Conservation (phyloP, 192 early-diverging fungal genomes). For the Backusella parvicylindrica region DNA sequence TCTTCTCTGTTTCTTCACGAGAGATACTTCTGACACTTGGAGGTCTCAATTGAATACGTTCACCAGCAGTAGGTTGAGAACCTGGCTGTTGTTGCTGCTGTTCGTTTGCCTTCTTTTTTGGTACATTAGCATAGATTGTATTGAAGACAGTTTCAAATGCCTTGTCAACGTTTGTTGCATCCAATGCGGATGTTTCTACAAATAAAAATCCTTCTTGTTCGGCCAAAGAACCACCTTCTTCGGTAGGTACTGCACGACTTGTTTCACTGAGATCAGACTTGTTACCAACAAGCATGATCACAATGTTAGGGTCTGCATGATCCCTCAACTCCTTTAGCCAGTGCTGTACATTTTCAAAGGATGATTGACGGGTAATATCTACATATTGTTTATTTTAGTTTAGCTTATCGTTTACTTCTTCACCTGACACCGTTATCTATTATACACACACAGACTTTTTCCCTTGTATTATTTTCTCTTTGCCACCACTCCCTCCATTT, state of each 20-base stretch:
- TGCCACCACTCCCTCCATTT: not conserved
- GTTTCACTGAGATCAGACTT: slow-evolving; percentile 80
- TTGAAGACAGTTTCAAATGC: slow-evolving; percentile 80
- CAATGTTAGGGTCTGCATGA: slow-evolving; percentile 87
- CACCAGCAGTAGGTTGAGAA: slow-evolving; percentile 14
- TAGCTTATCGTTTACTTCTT: not conserved
- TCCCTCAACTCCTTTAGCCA: slow-evolving; percentile 92
- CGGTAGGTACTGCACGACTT: slow-evolving; percentile 60
- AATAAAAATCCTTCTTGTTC: slow-evolving; percentile 75
- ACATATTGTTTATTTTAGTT: not conserved
- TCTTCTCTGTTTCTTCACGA: slow-evolving; percentile 39
- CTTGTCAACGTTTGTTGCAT: slow-evolving; percentile 78
- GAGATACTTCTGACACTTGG: slow-evolving; percentile 36
- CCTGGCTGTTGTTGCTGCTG: not conserved
- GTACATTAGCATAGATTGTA: slow-evolving; percentile 56
- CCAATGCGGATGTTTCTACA: slow-evolving; percentile 70
- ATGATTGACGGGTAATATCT: slow-evolving; percentile 50
- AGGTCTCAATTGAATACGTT: slow-evolving; percentile 35
- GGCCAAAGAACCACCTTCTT: slow-evolving; percentile 77
- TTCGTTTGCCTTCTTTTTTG: slow-evolving; percentile 24
- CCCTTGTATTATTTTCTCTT: not conserved
- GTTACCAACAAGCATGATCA: slow-evolving; percentile 91
- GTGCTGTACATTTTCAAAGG: slow-evolving; percentile 81
- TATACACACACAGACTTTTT: not conserved
- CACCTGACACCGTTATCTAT: not conserved